These are phyloP conservation scores for Coffea canephora DNA, from an alignment of 257 asterid genomes.

Conservation along the genomic window DNA sequence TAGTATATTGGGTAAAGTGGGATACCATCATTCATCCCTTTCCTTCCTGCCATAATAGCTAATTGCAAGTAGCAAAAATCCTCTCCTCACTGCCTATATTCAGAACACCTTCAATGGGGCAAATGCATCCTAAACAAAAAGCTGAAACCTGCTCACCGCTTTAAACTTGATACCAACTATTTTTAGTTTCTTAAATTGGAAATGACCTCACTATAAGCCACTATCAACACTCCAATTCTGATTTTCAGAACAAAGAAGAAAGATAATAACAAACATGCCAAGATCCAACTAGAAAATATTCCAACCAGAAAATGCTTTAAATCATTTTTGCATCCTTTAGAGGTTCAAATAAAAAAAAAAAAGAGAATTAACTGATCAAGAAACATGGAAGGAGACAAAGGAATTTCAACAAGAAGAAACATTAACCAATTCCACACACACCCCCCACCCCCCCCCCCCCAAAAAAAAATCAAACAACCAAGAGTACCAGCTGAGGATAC, in stretches of 20 bases:
- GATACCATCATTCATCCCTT: not conserved
- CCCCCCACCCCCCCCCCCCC: too few species aligned
- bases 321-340: not conserved
- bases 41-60: not conserved
- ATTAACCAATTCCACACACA: not conserved
- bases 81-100: not conserved
- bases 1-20: not conserved
- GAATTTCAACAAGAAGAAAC: not conserved
- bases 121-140: too few species aligned
- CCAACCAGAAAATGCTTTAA: not conserved
- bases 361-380: too few species aligned
- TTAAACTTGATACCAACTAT: too few species aligned
- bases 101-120: not conserved
- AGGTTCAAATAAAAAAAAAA: not conserved
- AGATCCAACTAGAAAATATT: not conserved
- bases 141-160: too few species aligned
- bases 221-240: too few species aligned
- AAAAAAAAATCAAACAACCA: not conserved
- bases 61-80: not conserved
- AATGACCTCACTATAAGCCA: too few species aligned
- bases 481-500: slow-evolving; percentile 26
- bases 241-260: not conserved
- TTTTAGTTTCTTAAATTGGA: too few species aligned
- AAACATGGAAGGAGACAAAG: not conserved
- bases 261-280: not conserved